A percentile compares a stretch with the other conserved stretches of the same genome.
Conservation (phyloP, 805 yeast genomes). For the Metschnikowia cubensis region DNA sequence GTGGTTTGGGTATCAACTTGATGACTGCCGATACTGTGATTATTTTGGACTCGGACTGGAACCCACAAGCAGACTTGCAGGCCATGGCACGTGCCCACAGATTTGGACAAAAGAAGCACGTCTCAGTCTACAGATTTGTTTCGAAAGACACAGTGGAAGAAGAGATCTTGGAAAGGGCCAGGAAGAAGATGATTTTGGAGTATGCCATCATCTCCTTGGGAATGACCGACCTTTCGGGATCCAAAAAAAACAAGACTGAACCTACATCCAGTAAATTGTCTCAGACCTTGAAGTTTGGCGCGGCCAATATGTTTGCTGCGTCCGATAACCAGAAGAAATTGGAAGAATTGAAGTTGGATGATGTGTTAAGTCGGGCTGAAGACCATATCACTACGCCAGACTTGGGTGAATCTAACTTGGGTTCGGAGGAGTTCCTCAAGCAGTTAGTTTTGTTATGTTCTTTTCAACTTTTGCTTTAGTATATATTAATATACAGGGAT, state of each 20-base stretch:
- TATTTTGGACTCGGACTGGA: slow-evolving; percentile 98
- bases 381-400: slow-evolving; percentile 97
- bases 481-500: too few relatives aligned
- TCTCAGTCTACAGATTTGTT: slow-evolving; percentile 95
- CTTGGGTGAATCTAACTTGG: slow-evolving; percentile 93
- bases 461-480: too few relatives aligned
- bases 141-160: slow-evolving; percentile 98
- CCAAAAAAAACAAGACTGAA: slow-evolving; percentile 55
- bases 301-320: slow-evolving; percentile 97
- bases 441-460: too few relatives aligned
- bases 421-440: slow-evolving; percentile 94
- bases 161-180: slow-evolving; percentile 92
- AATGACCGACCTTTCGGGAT: slow-evolving; percentile 67
- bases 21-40: slow-evolving; percentile 99
- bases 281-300: slow-evolving; percentile 95
- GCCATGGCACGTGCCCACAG: slow-evolving; percentile 99
- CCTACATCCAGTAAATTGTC: slow-evolving; percentile 82
- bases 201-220: slow-evolving; percentile 97
- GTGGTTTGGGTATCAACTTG: slow-evolving; percentile 95
- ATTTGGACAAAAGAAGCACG: slow-evolving; percentile 98
- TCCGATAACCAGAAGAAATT: slow-evolving; percentile 90
- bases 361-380: slow-evolving; percentile 93
- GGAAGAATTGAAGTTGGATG: slow-evolving; percentile 93
- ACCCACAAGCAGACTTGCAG: slow-evolving; percentile 97
- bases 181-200: slow-evolving; percentile 96